Conservation (phyloP, 768 basidiomycete species). For the Termitomyces sp. region DNA sequence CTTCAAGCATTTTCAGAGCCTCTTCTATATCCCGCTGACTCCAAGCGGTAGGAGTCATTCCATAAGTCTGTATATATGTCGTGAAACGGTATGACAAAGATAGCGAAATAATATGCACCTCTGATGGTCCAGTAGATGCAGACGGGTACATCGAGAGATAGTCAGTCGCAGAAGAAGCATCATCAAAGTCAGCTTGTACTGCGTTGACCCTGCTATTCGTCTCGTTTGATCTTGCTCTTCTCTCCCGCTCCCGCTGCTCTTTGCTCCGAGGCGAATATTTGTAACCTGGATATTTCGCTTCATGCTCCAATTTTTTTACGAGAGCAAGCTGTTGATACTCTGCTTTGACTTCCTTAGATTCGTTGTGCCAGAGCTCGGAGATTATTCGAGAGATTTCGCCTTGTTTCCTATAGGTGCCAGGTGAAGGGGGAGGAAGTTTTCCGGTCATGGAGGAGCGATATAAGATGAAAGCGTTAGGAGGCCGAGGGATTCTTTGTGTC, state of each 20-base stretch:
- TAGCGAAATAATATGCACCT: not conserved
- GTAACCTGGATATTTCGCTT: constrained; percentile 4
- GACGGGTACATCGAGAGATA: not conserved
- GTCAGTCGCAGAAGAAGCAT: not conserved
- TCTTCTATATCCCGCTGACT: not conserved
- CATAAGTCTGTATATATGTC: not conserved
- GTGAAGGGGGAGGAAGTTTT: not conserved
- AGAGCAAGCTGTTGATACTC: not conserved
- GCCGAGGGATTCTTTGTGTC: not conserved
- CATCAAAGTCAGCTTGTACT: not conserved
- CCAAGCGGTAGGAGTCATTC: not conserved
- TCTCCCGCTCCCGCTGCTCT: not conserved
- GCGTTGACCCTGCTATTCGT: not conserved
- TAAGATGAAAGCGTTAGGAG: constrained; percentile 1
- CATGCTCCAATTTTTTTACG: constrained; percentile 2
- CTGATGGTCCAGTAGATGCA: not conserved
- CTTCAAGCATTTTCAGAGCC: not conserved
- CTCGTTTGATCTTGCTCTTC: not conserved
- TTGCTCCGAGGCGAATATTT: constrained; percentile 3
- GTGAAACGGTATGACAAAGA: not conserved
- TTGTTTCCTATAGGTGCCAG: not conserved
- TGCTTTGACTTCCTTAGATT: constrained; percentile 1
- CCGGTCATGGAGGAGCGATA: not conserved
- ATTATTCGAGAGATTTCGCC: constrained; percentile 1
- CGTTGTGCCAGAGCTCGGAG: constrained; percentile 3